These are phyloP conservation scores for Emiliania huxleyi DNA, from an alignment of 78 protist species.

Conservation along the genomic window DNA sequence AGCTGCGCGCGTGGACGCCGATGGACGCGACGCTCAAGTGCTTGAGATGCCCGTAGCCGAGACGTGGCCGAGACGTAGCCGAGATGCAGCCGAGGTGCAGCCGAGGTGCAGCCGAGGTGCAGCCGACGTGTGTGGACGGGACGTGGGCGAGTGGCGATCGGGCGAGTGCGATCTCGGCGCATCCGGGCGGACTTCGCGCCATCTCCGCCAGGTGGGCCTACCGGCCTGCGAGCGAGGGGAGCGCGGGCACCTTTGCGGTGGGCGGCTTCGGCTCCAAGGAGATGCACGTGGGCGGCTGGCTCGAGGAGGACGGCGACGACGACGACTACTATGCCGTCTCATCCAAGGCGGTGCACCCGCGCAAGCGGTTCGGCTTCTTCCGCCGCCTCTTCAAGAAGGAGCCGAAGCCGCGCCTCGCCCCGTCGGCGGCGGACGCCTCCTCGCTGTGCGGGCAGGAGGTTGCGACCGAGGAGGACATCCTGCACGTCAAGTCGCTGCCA, in stretches of 20 bases:
- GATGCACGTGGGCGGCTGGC: neutral
- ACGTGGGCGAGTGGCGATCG: no score
- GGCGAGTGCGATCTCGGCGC: no score
- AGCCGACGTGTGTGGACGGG: neutral
- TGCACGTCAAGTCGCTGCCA: conserved; percentile 45
- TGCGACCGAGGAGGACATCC: conserved; percentile 55
- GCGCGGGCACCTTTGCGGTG: neutral
- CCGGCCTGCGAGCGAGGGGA: neutral
- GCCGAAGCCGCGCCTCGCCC: conserved; percentile 24
- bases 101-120: no score
- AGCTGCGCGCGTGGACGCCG: neutral
- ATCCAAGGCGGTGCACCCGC: neutral
- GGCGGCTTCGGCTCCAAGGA: neutral
- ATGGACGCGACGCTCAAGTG: neutral
- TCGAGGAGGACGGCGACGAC: neutral
- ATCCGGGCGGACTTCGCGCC: no score
- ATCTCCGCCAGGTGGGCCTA: neutral
- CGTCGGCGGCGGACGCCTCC: conserved; percentile 34
- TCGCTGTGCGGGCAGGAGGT: conserved; percentile 2
- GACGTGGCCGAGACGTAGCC: no score
- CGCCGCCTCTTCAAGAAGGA: neutral
- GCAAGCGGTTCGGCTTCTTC: neutral
- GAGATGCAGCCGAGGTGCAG: no score
- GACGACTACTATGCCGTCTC: neutral
- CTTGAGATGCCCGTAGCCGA: no score